phyloP scores from a whole-genome alignment of 176 grass and related monocot genomes.

The Paspalum notatum region DNA sequence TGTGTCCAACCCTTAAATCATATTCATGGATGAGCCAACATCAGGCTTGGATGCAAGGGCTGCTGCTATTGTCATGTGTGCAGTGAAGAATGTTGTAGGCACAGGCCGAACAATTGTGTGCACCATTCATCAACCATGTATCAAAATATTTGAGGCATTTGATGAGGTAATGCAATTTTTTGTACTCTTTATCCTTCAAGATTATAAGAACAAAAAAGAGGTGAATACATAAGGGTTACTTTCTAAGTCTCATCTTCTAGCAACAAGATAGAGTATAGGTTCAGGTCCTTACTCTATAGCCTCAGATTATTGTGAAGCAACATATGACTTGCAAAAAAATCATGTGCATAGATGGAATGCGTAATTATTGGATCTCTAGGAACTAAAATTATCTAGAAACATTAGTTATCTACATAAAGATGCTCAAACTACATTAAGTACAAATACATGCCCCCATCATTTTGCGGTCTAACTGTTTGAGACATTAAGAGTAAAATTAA shows the following conservation, averaged over 20 bases:
- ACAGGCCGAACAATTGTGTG: constrained; percentile 80
- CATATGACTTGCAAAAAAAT: background rate
- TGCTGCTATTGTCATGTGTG: constrained; percentile 76
- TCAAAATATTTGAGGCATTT: constrained; percentile 83
- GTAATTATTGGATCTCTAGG: background rate
- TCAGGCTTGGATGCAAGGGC: constrained; percentile 73
- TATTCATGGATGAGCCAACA: constrained; percentile 91
- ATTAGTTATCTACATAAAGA: background rate
- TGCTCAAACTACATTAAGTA: background rate
- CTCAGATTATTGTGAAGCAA: background rate
- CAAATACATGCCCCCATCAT: background rate
- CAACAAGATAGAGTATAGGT: background rate
- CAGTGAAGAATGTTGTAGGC: constrained; percentile 70
- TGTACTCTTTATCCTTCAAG: background rate
- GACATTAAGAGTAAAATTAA: background rate
- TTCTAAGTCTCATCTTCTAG: background rate
- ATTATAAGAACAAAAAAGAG: background rate
- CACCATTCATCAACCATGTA: constrained; percentile 84
- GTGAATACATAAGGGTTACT: background rate
- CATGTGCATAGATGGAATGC: background rate
- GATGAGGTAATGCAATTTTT: constrained; percentile 57
- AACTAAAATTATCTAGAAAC: background rate
- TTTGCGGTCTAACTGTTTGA: background rate
- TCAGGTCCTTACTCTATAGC: background rate
- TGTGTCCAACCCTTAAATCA: constrained; percentile 74